These are phyloP conservation scores for Salix caprea DNA, from an alignment of 345 rosid genomes.

Conservation along the genomic window DNA sequence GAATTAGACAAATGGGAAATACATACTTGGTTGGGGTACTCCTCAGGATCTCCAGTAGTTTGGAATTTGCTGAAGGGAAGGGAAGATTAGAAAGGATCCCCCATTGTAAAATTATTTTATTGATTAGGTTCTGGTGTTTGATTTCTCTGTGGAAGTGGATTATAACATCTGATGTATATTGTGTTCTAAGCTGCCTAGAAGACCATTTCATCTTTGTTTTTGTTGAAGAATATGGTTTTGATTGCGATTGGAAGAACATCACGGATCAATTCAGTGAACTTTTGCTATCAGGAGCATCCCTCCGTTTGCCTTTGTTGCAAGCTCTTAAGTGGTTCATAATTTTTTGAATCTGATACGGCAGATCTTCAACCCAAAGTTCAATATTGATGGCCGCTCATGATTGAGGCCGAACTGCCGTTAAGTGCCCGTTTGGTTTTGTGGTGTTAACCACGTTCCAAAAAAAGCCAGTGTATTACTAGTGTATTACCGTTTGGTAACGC, in stretches of 20 bases:
- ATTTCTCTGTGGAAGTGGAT: slow-evolving; percentile 26
- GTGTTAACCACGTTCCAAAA: too few relatives aligned
- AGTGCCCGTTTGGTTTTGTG: too few relatives aligned
- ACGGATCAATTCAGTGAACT: background rate
- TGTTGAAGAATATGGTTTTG: slow-evolving; percentile 16
- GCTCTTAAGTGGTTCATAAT: background rate
- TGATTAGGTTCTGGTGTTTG: slow-evolving; percentile 32
- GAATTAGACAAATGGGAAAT: slow-evolving; percentile 18
- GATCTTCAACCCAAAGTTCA: background rate
- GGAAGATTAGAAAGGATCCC: background rate
- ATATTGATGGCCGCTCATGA: too few relatives aligned
- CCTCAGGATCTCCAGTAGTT: slow-evolving; percentile 12
- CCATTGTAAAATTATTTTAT: slow-evolving; percentile 30
- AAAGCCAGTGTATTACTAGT: too few relatives aligned
- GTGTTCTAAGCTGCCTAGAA: slow-evolving; percentile 5
- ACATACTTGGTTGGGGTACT: slow-evolving; percentile 15
- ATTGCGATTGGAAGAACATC: background rate
- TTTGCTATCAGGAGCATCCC: background rate
- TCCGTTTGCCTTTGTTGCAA: background rate
- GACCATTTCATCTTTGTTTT: slow-evolving; percentile 1
- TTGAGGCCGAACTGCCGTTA: too few relatives aligned
- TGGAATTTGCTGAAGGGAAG: slow-evolving; percentile 15
- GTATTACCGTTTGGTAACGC: too few relatives aligned
- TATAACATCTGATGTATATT: slow-evolving; percentile 24
- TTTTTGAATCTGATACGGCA: background rate